Evolutionary conservation across 192 early-diverging fungal genomes (phyloP).

Genomic region (Allomyces arbusculus): DNA sequence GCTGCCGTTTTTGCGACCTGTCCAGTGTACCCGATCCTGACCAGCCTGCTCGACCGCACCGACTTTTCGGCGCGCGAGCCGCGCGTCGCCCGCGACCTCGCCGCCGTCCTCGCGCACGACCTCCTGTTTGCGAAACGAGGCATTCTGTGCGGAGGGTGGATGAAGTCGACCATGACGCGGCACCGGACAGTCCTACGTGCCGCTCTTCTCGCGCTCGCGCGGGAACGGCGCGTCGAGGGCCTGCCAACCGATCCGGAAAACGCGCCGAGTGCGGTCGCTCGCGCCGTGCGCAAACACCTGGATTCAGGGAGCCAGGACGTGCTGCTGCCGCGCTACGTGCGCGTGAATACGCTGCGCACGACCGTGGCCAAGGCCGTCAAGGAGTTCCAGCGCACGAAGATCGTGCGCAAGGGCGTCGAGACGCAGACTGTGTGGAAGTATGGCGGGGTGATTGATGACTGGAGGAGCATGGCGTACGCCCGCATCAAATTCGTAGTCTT

Average conservation of each 20-base stretch:
- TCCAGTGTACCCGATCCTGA: slow-evolving; percentile 25
- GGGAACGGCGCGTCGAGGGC: slow-evolving; percentile 32
- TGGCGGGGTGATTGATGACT: slow-evolving; percentile 12
- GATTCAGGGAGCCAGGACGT: slow-evolving; percentile 10
- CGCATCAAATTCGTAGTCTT: neutral
- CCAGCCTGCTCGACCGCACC: slow-evolving; percentile 24
- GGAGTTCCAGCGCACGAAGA: slow-evolving; percentile 21
- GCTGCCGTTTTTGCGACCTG: too few species aligned
- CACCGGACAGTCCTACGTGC: slow-evolving; percentile 47
- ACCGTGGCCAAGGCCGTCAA: slow-evolving; percentile 47
- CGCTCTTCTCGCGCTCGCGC: slow-evolving; percentile 59
- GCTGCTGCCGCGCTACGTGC: slow-evolving; percentile 58
- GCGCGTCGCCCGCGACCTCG: slow-evolving; percentile 22
- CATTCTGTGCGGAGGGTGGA: slow-evolving; percentile 30
- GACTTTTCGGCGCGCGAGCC: slow-evolving; percentile 23
- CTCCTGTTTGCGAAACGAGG: slow-evolving; percentile 56
- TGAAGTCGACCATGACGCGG: slow-evolving; percentile 42
- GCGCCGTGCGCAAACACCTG: neutral
- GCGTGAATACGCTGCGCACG: slow-evolving; percentile 65
- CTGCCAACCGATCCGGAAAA: neutral
- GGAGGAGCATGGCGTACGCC: slow-evolving; percentile 10
- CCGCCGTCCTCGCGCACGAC: slow-evolving; percentile 65
- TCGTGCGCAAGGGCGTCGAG: too few species aligned
- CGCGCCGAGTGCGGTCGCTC: neutral
- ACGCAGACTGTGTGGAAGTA: slow-evolving; percentile 22